Base-by-base conservation (phyloP, 176 grass and related monocot genomes). In the Paspalum notatum region DNA sequence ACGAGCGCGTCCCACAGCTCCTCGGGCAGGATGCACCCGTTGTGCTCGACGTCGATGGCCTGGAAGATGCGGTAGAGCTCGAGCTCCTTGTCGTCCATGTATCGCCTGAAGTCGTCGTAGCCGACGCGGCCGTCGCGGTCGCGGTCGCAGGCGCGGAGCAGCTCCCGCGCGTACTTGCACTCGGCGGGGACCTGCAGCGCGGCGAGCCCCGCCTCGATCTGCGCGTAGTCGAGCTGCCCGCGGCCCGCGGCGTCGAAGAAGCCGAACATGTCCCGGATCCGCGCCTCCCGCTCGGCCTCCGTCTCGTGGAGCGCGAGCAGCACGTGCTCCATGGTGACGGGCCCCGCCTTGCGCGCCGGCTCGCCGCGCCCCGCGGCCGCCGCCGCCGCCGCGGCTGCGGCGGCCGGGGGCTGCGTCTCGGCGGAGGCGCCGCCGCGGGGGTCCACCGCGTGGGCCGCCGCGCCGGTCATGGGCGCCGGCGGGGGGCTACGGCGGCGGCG, bases 1-100 rank as follows among this genome's bases (percentile, higher is more conserved):
- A 97, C 78, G 71, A 97, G 95, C 9, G 95, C 95, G 57, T 90
- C 90, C 95, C 95, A 97, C 38, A 97, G 91, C 88, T 97, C 95
- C 83, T 97, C 95, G 13, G 95, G 95, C 46, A 97, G 89, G 80
- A 97, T 97, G 81, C 95, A 97, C 0, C 95, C 95, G 49, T 92
- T 94, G 72, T 97, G 95, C 88, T 94, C 90, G 64, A 97, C 95
- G 82, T 97, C 95, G 65, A 97, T 97, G 81, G 95, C 95, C 90
- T 97, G 91, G 86, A 97, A 97, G 67, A 97, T 97, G 80, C 90
- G 90, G 84, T 97, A 97, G 77, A 97, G 85, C 85, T 97, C 95
- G 80, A 97, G 90, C 87, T 97, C 95, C 87, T 97, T 97, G 68
- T 90, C 91, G 84, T 97, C 95, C 95, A 97, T 97, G 73, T 97